phyloP scores from a whole-genome alignment of 805 yeast genomes.

The Candida takata region DNA sequence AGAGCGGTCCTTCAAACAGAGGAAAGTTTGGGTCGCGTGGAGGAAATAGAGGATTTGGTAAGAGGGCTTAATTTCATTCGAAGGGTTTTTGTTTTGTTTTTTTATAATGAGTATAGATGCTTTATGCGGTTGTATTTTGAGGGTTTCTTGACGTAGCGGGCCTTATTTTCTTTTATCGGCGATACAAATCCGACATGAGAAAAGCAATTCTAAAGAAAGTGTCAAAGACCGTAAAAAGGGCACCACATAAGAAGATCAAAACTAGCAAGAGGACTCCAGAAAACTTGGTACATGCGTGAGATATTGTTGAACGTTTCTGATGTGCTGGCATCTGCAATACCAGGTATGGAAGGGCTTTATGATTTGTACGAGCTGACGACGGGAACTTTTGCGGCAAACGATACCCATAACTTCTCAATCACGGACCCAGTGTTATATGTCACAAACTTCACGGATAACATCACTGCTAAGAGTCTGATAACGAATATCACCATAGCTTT shows the following conservation, averaged over 20 bases:
- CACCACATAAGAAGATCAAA: too few species aligned
- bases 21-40: constrained; percentile 1
- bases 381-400: constrained; percentile 6
- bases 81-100: too few species aligned
- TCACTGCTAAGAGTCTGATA: constrained; percentile 6
- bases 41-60: constrained; percentile 2
- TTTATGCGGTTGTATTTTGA: too few species aligned
- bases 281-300: too few species aligned
- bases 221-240: too few species aligned
- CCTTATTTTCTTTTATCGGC: too few species aligned
- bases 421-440: constrained; percentile 37
- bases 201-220: too few species aligned
- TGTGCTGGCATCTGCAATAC: constrained; percentile 5
- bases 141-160: too few species aligned
- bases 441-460: constrained; percentile 35
- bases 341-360: constrained; percentile 9
- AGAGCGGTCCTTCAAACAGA: constrained; percentile 1
- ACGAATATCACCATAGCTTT: constrained; percentile 4
- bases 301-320: background rate
- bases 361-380: constrained; percentile 20
- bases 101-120: too few species aligned
- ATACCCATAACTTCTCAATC: constrained; percentile 3
- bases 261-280: too few species aligned
- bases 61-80: background rate
- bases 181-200: too few species aligned